Evolutionary conservation across 495 filamentous ascomycete species (phyloP).

Genomic region (Lepraria neglecta): DNA sequence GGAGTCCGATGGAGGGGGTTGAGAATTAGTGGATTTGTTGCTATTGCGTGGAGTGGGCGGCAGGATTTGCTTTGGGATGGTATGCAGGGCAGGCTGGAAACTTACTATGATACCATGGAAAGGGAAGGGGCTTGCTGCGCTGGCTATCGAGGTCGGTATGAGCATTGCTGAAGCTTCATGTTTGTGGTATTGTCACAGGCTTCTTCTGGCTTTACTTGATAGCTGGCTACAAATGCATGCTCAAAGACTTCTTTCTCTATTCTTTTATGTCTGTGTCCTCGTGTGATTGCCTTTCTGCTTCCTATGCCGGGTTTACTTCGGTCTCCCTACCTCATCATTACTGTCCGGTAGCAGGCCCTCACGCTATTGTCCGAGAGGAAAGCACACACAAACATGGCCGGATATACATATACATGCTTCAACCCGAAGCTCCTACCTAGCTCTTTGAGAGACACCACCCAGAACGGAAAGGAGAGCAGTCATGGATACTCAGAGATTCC

Average conservation of each 20-base stretch:
- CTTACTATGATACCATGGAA: neutral
- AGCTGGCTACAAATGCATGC: neutral
- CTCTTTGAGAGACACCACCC: too few relatives aligned
- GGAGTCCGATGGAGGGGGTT: slow-evolving; percentile 31
- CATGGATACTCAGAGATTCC: too few relatives aligned
- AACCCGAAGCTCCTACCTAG: too few relatives aligned
- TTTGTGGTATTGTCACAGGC: neutral
- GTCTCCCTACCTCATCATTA: too few relatives aligned
- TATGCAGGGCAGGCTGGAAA: neutral
- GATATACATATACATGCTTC: too few relatives aligned
- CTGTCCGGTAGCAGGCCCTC: too few relatives aligned
- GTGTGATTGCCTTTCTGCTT: neutral
- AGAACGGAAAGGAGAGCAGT: too few relatives aligned
- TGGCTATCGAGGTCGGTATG: neutral
- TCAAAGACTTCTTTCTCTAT: too few relatives aligned
- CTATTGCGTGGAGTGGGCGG: neutral
- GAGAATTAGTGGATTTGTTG: slow-evolving; percentile 20
- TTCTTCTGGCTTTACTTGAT: neutral
- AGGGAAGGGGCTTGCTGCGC: neutral
- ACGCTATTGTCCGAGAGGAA: too few relatives aligned
- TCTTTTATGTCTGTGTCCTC: neutral
- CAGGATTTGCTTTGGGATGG: neutral
- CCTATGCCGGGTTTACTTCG: too few relatives aligned
- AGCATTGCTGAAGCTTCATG: neutral
- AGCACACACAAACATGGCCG: too few relatives aligned